These are phyloP conservation scores for Entomophthora muscae DNA, from an alignment of 371 early-diverging fungal species.

Conservation along the genomic window DNA sequence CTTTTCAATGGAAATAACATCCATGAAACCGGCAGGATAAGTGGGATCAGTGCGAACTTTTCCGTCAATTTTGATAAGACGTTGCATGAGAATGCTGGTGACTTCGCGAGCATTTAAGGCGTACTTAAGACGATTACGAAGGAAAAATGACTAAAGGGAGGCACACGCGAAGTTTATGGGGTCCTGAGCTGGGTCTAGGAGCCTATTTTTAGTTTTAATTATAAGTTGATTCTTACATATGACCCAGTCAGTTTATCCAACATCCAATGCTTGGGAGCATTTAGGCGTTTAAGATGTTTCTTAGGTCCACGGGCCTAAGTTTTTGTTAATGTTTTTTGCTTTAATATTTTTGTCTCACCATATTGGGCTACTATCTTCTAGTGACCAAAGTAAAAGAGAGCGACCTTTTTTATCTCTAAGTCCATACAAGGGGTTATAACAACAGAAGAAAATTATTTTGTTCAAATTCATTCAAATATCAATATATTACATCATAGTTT, in stretches of 20 bases:
- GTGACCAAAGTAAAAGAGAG: neutral
- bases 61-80: constrained; percentile 97
- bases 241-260: constrained; percentile 98
- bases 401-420: no score
- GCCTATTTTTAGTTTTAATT: constrained; percentile 36
- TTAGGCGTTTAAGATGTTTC: constrained; percentile 99
- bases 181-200: constrained; percentile 95
- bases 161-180: constrained; percentile 98
- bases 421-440: no score
- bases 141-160: constrained; percentile 96
- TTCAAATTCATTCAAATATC: no score
- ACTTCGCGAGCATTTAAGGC: constrained; percentile 97
- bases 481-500: no score
- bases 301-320: constrained; percentile 96
- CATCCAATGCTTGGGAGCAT: constrained; percentile 99
- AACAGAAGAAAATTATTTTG: no score
- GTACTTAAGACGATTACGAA: constrained; percentile 98
- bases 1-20: constrained; percentile 97
- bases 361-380: neutral
- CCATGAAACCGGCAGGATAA: constrained; percentile 99
- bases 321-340: neutral
- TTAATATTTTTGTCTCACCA: neutral
- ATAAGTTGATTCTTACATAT: constrained; percentile 31
- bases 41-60: constrained; percentile 97
- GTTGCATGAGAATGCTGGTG: constrained; percentile 89